Evolutionary conservation across 2,329 filamentous ascomycete genomes (phyloP), one percentile per base, ranked within the genome.

Genomic region (Fusarium sp.): DNA sequence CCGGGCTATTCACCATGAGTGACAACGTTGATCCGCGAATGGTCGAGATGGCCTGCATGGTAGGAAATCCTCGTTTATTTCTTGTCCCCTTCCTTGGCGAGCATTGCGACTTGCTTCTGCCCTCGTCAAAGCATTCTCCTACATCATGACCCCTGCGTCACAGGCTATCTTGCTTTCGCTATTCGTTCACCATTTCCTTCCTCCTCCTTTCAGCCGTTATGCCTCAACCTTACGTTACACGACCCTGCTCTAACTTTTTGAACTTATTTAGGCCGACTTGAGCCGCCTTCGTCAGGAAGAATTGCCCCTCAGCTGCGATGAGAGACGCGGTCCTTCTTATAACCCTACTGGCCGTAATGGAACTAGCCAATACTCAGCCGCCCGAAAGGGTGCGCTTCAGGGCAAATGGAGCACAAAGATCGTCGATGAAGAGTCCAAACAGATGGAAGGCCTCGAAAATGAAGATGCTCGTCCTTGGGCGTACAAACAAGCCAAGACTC

Each of bases 381-480:
- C 40, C 7, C 6, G 44, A 9, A 68, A 69, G 13, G 13, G 33
- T 3, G 15, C 42, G 0, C 43, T 76, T 2, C 42, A 36, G 0
- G 42, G 11, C 14, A 65, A 45, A 46, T 75, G 73, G 73, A 44
- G 21, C 5, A n/a, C 55, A 19, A 65, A 60, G 24, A 47, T 75
- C 9, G 43, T 68, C 5, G 73, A 76, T 17, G 73, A 68, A 7
- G 73, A 76, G 13, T 45, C 67, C 10, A 42, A 63, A 6, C 65
- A 73, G 19, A 67, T 70, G 10, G 67, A 72, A 13, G 73, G 73
- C 6, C 73, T 76, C 17, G 21, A 42, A 10, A 42, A 61, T 6
- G 63, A 54, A 6, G 51, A 67, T 17, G 62, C 69, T 6, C 72
- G 73, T 6, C 73, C 73, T 7, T 75, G 73, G 73, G 73, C 70